These are phyloP conservation scores for Lagenidium sp. DNA, from an alignment of 352 stramenopile genomes.

Conservation along the genomic window DNA sequence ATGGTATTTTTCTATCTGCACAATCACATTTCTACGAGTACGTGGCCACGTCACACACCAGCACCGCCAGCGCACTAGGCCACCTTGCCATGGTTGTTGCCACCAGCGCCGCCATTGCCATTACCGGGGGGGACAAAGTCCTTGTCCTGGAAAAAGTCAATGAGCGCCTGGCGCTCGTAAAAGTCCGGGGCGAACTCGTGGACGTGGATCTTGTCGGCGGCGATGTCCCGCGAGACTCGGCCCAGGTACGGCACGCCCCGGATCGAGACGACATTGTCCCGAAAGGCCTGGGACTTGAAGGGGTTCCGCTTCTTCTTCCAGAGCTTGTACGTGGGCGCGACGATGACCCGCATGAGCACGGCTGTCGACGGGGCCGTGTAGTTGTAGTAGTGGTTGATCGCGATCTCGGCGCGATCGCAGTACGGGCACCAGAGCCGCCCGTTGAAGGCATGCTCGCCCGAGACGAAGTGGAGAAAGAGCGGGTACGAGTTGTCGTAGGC, in stretches of 20 bases:
- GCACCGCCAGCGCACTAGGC: too few relatives aligned
- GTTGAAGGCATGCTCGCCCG: constrained; percentile 63
- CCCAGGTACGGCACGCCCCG: constrained; percentile 60
- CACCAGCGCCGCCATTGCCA: too few relatives aligned
- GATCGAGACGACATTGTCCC: constrained; percentile 38
- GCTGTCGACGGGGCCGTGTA: constrained; percentile 44
- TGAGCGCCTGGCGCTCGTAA: constrained; percentile 26
- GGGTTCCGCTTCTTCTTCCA: constrained; percentile 77
- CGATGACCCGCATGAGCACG: constrained; percentile 44
- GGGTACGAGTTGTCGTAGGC: constrained; percentile 63
- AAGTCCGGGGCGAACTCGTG: constrained; percentile 38
- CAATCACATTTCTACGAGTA: too few relatives aligned
- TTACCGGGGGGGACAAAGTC: too few relatives aligned
- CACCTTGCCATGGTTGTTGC: too few relatives aligned
- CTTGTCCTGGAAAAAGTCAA: constrained; percentile 27
- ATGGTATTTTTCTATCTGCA: too few relatives aligned
- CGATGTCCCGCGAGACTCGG: constrained; percentile 32
- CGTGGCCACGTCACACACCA: too few relatives aligned
- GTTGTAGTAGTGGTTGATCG: constrained; percentile 72
- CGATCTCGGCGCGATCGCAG: constrained; percentile 66
- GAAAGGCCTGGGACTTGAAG: constrained; percentile 52
- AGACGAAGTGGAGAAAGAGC: constrained; percentile 73
- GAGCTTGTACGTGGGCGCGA: constrained; percentile 40
- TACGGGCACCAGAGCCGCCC: constrained; percentile 76
- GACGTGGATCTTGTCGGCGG: constrained; percentile 25